Base-by-base conservation (phyloP, 345 rosid genomes). In the Tarenaya hassleriana region DNA sequence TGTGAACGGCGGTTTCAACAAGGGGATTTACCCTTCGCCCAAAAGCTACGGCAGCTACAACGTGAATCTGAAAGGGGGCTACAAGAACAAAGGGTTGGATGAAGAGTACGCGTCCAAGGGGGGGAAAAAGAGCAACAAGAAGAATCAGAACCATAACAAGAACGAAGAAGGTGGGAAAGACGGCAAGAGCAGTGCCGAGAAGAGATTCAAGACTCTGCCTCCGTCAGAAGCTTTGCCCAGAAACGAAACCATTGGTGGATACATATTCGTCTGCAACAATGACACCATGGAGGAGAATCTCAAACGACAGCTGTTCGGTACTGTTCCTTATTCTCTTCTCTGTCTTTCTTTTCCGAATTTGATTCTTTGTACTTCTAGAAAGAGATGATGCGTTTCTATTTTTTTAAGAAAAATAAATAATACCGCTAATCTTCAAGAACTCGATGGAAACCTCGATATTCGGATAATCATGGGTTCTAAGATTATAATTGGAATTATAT, bases 271-370 rank as follows among this genome's bases (percentile, higher is more conserved):
- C 14, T 94, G 99, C 77, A 88, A 94, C 80, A 94, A 94, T 50
- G 99, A 94, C 56, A 94, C 99, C 29, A 94, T 94, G 99, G 73
- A 73, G 44, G 99, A 94, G 82, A 84, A 94, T 60, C 86, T 94
- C 58, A 79, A 67, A 65, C 73, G 99, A 32, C 76, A 86, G 75
- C 95, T 94, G 32, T 94, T 94, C 47, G 99, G 95, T 86, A n/a
- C 1, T 2, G 1, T 1, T 33, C 3, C 12, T n/a, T n/a, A n/a
- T n/a, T n/a, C n/a, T n/a, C n/a, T n/a, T n/a, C n/a, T n/a, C n/a
- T n/a, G n/a, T n/a, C n/a, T n/a, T n/a, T n/a, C n/a, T n/a, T n/a
- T n/a, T n/a, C n/a, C n/a, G n/a, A n/a, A n/a, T n/a, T n/a, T n/a
- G n/a, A n/a, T n/a, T n/a, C n/a, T n/a, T n/a, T n/a, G n/a, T n/a